Evolutionary conservation across 164 flowering plant genomes (phyloP), one percentile per base, ranked within the genome.

Genomic region (Berberis thunbergii): DNA sequence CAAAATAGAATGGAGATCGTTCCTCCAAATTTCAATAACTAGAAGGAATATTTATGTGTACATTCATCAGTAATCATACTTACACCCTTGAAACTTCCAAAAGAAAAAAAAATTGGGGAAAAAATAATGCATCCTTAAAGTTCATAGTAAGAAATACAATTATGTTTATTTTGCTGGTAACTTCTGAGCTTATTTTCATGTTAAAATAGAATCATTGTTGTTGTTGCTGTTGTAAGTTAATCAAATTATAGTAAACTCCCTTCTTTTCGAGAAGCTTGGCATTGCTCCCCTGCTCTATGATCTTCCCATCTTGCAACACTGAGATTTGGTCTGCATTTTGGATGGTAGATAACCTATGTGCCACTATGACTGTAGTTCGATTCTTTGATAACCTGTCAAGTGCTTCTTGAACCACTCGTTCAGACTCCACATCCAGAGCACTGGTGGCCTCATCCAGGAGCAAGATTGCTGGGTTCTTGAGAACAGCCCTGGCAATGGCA

Each of bases 371-470:
- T 2, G 91, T 85, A 4, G 99, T 91, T 41, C 97, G 70, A 73
- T 83, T 87, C 81, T 75, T 79, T 96, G 87, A 85, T 67, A 95
- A 63, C 68, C 89, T 62, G 69, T 91, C 97, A 4, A 95, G 77
- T 0, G 97, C 97, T 68, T 81, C 87, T 61, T 91, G 99, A 46
- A 95, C 99, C 5, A 89, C 67, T 0, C 92, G 86, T 67, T 95
- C 99, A 0, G 97, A 89, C 64, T 91, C 99, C 41, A 82, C 82
- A 52, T 95, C 99, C 0, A 94, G 82, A 1, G 99, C 99, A 13
- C 99, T 94, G 0, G 99, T 94, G 42, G 99, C 99, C 73, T 95
- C 99, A 43, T 91, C 97, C 4, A 95, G 72, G 0, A 95, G 76
- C 70, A 95, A 68, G 49, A 95, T 87, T 54, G 85, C 88, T 4